A percentile compares a stretch with the other conserved stretches of the same genome.
Evolutionary conservation across 441 rosid species (phyloP).

Genomic region (Hura crepitans): DNA sequence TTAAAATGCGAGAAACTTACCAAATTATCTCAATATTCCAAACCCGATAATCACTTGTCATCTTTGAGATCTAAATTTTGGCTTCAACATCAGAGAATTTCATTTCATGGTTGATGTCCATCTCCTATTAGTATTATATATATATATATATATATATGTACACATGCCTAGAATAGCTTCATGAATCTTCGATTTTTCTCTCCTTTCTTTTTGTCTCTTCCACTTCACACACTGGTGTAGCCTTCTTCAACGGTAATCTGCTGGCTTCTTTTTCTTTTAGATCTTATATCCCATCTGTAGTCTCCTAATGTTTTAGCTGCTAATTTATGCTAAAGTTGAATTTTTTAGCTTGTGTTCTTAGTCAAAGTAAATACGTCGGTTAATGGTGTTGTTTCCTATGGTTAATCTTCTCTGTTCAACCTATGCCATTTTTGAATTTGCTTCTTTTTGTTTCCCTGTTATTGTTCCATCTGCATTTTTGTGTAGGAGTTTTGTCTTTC

Average conservation of each 20-base stretch:
- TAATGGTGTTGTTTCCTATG: background rate
- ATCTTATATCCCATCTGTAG: background rate
- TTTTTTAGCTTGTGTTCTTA: slow-evolving; percentile 4
- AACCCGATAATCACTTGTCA: background rate
- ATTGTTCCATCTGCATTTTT: slow-evolving; percentile 6
- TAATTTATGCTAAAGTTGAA: background rate
- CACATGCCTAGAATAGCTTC: background rate
- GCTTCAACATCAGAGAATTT: background rate
- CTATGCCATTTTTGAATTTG: background rate
- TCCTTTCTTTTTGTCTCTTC: background rate
- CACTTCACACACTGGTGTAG: background rate
- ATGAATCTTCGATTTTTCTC: background rate
- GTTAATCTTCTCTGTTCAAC: background rate
- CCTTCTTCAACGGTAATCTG: slow-evolving; percentile 11
- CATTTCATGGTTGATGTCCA: background rate
- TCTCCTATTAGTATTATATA: slow-evolving; percentile 1
- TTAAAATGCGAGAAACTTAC: background rate
- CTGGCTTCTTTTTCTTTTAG: background rate
- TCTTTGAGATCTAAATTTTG: background rate
- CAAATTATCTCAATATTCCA: background rate
- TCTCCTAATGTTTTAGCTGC: background rate
- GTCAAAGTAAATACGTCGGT: background rate
- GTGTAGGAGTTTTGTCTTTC: background rate
- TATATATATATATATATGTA: background rate
- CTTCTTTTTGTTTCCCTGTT: background rate